Evolutionary conservation across 2,329 filamentous ascomycete genomes (phyloP).

Genomic region (Paraphaeosphaeria minitans): DNA sequence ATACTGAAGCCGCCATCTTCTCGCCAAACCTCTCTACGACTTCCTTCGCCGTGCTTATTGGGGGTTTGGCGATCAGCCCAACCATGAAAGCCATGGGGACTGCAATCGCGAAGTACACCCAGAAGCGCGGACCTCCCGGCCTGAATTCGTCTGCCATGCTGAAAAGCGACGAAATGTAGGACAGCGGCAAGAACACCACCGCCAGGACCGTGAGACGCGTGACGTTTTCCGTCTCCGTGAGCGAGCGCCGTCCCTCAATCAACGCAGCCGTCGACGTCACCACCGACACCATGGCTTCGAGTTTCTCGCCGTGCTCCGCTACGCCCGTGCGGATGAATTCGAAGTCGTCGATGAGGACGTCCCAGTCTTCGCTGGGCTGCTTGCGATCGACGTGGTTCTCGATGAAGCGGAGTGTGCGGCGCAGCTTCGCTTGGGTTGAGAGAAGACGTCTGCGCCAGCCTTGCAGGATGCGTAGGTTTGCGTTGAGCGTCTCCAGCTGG

Average conservation of each 20-base stretch:
- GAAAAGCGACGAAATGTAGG: slow-evolving; percentile 24
- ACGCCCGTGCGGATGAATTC: slow-evolving; percentile 11
- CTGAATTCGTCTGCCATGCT: slow-evolving; percentile 21
- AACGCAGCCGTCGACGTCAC: slow-evolving; percentile 27
- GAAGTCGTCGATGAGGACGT: slow-evolving; percentile 19
- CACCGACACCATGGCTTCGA: slow-evolving; percentile 25
- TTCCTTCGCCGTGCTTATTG: background rate
- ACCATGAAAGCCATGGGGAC: slow-evolving; percentile 16
- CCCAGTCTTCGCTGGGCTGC: background rate
- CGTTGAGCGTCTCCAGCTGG: slow-evolving; percentile 23
- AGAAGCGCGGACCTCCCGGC: slow-evolving; percentile 21
- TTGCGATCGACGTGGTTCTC: background rate
- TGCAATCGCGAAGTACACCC: slow-evolving; percentile 26
- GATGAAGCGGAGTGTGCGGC: slow-evolving; percentile 12
- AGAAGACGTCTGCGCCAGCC: slow-evolving; percentile 30
- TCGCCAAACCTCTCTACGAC: background rate
- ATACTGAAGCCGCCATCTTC: background rate
- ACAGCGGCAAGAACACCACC: slow-evolving; percentile 27
- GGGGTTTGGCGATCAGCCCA: slow-evolving; percentile 18
- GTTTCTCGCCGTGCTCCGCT: slow-evolving; percentile 7
- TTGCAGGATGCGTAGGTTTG: slow-evolving; percentile 26
- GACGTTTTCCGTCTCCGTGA: slow-evolving; percentile 26
- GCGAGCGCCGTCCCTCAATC: slow-evolving; percentile 22
- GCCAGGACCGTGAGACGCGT: slow-evolving; percentile 26
- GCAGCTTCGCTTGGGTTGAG: slow-evolving; percentile 22